Percentiles rank a stretch among this genome's conserved stretches.
phyloP scores from a whole-genome alignment of 2,329 filamentous ascomycete species.

The Pestalotiopsis sp. region DNA sequence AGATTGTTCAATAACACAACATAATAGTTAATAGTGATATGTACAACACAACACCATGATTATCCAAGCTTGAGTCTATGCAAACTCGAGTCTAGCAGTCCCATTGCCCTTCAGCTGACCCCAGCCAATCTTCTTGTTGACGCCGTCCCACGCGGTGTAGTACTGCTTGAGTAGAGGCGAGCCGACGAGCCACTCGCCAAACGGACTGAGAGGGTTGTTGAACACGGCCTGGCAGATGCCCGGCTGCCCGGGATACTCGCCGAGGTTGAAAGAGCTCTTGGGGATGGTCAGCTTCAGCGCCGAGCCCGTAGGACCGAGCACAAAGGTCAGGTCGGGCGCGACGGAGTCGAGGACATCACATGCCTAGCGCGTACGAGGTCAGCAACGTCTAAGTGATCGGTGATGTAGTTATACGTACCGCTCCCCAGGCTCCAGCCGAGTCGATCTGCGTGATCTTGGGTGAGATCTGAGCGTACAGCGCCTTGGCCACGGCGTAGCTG shows the following conservation, averaged over 20 bases:
- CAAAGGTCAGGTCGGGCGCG: conserved; percentile 31
- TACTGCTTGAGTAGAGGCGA: conserved; percentile 36
- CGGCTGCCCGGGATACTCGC: conserved; percentile 29
- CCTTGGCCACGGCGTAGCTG: conserved; percentile 27
- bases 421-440: conserved; percentile 35
- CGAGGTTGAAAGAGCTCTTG: conserved; percentile 33
- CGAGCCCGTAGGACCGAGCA: conserved; percentile 24
- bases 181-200: conserved; percentile 33
- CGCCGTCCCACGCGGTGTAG: conserved; percentile 38
- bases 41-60: neutral
- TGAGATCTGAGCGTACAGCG: conserved; percentile 34
- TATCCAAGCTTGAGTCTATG: neutral
- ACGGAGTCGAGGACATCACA: conserved; percentile 31
- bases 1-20: too few species aligned
- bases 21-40: too few species aligned
- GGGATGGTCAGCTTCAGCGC: conserved; percentile 32
- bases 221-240: conserved; percentile 36
- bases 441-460: conserved; percentile 32
- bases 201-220: conserved; percentile 22
- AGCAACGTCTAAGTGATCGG: neutral
- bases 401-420: conserved; percentile 6
- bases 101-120: conserved; percentile 1
- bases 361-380: neutral
- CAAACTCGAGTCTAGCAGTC: conserved; percentile 1
- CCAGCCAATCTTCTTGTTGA: conserved; percentile 27